Conservation (phyloP, 2,329 filamentous ascomycete genomes). For the Didymella pomorum region DNA sequence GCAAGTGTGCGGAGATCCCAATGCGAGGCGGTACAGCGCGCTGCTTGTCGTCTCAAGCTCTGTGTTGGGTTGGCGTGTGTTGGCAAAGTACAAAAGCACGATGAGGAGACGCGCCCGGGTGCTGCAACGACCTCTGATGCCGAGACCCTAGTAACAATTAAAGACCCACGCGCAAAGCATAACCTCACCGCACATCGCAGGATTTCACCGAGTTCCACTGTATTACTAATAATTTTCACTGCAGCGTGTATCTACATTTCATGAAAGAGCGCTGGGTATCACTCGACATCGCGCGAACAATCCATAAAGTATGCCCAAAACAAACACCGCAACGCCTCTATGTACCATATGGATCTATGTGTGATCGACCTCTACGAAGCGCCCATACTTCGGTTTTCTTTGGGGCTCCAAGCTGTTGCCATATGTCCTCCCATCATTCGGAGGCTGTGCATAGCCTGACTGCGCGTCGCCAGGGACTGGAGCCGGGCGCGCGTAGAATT, state of each 20-base stretch:
- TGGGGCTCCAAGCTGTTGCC: slow-evolving; percentile 1
- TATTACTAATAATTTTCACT: slow-evolving; percentile 19
- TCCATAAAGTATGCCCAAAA: neutral
- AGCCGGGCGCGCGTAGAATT: slow-evolving; percentile 46
- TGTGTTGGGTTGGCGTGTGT: slow-evolving; percentile 28
- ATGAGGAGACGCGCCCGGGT: slow-evolving; percentile 29
- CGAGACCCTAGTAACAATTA: slow-evolving; percentile 26
- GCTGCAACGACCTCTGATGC: slow-evolving; percentile 20
- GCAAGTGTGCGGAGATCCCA: slow-evolving; percentile 16
- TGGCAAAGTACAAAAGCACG: slow-evolving; percentile 29
- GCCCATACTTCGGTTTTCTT: slow-evolving; percentile 16
- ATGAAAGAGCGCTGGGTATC: slow-evolving; percentile 16
- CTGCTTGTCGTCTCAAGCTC: slow-evolving; percentile 31
- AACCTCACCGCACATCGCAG: slow-evolving; percentile 21
- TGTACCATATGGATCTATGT: slow-evolving; percentile 8
- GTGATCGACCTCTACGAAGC: slow-evolving; percentile 19
- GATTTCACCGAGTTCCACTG: slow-evolving; percentile 21
- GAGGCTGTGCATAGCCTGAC: neutral
- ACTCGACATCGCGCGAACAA: slow-evolving; percentile 5
- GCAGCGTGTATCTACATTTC: neutral
- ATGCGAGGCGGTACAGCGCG: slow-evolving; percentile 31
- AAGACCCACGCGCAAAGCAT: slow-evolving; percentile 20
- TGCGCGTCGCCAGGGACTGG: slow-evolving; percentile 2
- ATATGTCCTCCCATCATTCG: neutral
- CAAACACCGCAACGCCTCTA: slow-evolving; percentile 8